phyloP scores from a whole-genome alignment of 2,329 filamentous ascomycete species.

The Pyricularia sp. region DNA sequence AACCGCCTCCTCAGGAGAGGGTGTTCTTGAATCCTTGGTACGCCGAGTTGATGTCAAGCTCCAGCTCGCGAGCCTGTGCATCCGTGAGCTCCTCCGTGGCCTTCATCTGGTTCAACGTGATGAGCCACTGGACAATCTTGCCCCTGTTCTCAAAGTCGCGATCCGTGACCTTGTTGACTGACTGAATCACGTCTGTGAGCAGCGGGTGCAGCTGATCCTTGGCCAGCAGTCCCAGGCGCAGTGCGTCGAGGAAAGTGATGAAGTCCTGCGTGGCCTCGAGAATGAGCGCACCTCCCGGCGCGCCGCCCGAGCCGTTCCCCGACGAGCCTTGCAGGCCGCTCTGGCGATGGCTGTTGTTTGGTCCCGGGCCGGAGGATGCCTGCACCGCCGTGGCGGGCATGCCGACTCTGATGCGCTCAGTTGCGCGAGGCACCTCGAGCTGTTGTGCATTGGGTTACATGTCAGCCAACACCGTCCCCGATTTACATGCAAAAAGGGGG shows the following conservation, averaged over 20 bases:
- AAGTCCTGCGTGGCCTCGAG: slow-evolving; percentile 94
- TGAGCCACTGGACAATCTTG: slow-evolving; percentile 98
- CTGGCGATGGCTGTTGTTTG: slow-evolving; percentile 27
- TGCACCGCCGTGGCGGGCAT: slow-evolving; percentile 75
- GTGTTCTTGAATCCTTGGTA: slow-evolving; percentile 90
- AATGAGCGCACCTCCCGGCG: slow-evolving; percentile 58
- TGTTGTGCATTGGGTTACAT: slow-evolving; percentile 24
- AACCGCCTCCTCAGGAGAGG: slow-evolving; percentile 36
- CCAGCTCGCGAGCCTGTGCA: slow-evolving; percentile 78
- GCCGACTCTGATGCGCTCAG: slow-evolving; percentile 83
- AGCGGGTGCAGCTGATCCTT: slow-evolving; percentile 96
- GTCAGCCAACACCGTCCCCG: not conserved
- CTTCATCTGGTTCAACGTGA: slow-evolving; percentile 95
- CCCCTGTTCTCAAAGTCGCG: slow-evolving; percentile 89
- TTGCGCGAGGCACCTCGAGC: slow-evolving; percentile 91
- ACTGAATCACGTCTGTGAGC: slow-evolving; percentile 90
- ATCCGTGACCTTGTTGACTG: slow-evolving; percentile 93
- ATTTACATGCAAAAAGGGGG: not conserved
- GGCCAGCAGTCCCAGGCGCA: slow-evolving; percentile 83
- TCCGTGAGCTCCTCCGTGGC: slow-evolving; percentile 85
- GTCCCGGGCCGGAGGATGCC: slow-evolving; percentile 35
- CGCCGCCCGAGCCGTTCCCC: slow-evolving; percentile 27
- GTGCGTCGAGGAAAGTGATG: slow-evolving; percentile 92
- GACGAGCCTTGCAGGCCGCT: slow-evolving; percentile 59
- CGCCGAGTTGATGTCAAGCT: slow-evolving; percentile 87